Evolutionary conservation across 225 moss, liverwort and hornwort genomes (phyloP).

Genomic region (Pseudisothecium myosuroides): DNA sequence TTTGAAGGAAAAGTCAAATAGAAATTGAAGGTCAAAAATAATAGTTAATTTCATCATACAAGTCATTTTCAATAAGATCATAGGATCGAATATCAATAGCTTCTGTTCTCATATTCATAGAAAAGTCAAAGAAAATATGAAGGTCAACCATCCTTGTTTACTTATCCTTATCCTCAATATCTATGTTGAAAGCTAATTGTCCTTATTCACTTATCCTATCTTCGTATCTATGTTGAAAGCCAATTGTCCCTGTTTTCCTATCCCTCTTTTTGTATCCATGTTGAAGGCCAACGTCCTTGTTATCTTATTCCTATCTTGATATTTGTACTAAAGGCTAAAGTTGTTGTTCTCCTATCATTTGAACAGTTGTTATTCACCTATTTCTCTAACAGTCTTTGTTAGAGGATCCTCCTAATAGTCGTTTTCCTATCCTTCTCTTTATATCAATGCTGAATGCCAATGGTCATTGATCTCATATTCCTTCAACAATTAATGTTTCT

Average conservation of each 20-base stretch:
- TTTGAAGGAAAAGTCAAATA: not conserved
- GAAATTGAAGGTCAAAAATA: not conserved
- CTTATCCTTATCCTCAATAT: not conserved
- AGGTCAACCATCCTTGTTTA: too few relatives aligned
- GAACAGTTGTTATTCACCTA: fast-evolving
- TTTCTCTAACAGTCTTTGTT: fast-evolving
- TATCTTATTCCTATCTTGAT: not conserved
- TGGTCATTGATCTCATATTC: not conserved
- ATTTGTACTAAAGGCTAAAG: not conserved
- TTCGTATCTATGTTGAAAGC: fast-evolving
- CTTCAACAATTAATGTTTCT: not conserved
- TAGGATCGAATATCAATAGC: not conserved
- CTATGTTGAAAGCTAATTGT: fast-evolving
- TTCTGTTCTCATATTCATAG: fast-evolving
- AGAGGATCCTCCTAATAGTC: fast-evolving
- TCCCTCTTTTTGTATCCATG: not conserved
- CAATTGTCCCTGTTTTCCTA: not conserved
- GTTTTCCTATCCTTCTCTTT: not conserved
- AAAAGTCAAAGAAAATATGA: not conserved
- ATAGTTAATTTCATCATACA: not conserved
- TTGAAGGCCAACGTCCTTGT: not conserved
- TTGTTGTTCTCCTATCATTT: not conserved
- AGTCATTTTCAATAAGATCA: not conserved
- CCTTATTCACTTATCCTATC: fast-evolving
- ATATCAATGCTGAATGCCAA: not conserved